Conservation (phyloP, 2,329 filamentous ascomycete species). For the Xylariaceae sp. region DNA sequence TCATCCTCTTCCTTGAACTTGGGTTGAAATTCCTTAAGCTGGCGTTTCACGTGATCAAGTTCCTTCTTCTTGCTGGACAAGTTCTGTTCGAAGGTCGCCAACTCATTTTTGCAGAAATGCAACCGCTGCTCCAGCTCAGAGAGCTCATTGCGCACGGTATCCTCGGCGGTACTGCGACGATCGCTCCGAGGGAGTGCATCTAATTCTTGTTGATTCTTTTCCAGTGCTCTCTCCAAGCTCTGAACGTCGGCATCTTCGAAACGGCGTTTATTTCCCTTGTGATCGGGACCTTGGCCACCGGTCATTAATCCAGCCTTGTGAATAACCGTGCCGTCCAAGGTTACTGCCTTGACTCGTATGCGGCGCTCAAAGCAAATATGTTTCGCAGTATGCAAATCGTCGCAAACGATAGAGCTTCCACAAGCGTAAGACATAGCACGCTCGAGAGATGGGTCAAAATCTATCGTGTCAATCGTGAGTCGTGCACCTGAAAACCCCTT, state of each 20-base stretch:
- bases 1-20: conserved; percentile 69
- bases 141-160: conserved; percentile 73
- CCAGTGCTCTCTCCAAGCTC: conserved; percentile 68
- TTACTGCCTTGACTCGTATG: conserved; percentile 89
- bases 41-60: conserved; percentile 63
- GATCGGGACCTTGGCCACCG: conserved; percentile 75
- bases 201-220: conserved; percentile 72
- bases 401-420: conserved; percentile 90
- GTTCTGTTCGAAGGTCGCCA: conserved; percentile 75
- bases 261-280: conserved; percentile 68
- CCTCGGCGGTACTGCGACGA: conserved; percentile 70
- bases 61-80: conserved; percentile 78
- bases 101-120: conserved; percentile 65
- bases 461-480: conserved; percentile 91
- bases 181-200: conserved; percentile 73
- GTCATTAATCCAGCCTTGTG: conserved; percentile 97
- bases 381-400: conserved; percentile 79
- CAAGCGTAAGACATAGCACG: conserved; percentile 93
- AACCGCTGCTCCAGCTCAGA: conserved; percentile 73
- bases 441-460: conserved; percentile 82
- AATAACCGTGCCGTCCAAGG: conserved; percentile 90
- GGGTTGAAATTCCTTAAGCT: conserved; percentile 69
- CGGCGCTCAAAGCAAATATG: conserved; percentile 79
- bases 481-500: conserved; percentile 84
- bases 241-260: conserved; percentile 91